phyloP scores from a whole-genome alignment of 192 early-diverging fungal genomes.

The Entomortierella parvispora region DNA sequence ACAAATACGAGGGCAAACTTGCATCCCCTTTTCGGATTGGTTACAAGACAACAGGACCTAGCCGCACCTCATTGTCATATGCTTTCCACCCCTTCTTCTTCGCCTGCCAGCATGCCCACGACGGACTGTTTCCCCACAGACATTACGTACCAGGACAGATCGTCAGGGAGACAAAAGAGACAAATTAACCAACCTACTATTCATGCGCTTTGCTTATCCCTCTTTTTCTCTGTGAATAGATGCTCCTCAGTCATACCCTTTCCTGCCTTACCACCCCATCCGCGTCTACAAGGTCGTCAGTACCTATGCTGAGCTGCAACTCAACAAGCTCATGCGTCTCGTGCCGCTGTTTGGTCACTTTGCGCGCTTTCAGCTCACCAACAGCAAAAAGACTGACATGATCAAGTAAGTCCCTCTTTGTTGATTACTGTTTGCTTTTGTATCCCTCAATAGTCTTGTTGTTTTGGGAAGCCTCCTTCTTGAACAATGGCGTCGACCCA shows the following conservation, averaged over 20 bases:
- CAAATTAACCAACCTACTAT: neutral
- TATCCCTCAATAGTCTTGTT: no score
- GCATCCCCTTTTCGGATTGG: no score
- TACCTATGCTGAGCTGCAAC: slow-evolving; percentile 45
- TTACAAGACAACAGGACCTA: no score
- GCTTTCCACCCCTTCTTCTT: neutral
- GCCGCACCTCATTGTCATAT: neutral
- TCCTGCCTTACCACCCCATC: slow-evolving; percentile 46
- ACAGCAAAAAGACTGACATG: slow-evolving; percentile 49
- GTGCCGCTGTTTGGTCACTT: slow-evolving; percentile 51
- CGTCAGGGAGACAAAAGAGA: neutral
- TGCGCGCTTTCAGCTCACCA: slow-evolving; percentile 52
- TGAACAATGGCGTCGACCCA: no score
- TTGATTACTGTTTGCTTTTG: neutral
- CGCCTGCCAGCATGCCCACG: slow-evolving; percentile 1
- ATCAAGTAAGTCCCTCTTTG: slow-evolving; percentile 35
- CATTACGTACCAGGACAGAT: no score
- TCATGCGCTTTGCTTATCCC: neutral
- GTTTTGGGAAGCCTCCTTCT: no score
- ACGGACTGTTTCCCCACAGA: no score
- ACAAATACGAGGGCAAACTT: no score
- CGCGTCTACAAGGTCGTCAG: slow-evolving; percentile 52
- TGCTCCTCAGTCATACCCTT: slow-evolving; percentile 46
- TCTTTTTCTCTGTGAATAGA: slow-evolving; percentile 6
- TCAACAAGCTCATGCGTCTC: slow-evolving; percentile 45